Evolutionary conservation across 148 eudicot genomes (phyloP).

Genomic region (Suaeda aralocaspica): DNA sequence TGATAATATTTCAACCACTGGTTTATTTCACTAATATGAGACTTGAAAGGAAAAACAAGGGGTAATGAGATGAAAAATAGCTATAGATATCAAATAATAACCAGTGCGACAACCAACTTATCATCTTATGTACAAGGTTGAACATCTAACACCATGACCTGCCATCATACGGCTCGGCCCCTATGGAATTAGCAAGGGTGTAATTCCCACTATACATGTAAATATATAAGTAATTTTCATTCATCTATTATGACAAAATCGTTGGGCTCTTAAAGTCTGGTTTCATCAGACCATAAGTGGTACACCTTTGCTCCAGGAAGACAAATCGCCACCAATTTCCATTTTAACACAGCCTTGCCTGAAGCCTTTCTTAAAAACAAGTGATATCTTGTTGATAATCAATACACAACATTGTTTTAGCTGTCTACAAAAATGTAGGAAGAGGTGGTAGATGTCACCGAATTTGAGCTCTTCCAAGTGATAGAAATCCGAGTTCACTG

Average conservation of each 20-base stretch:
- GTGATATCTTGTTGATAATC: conserved; percentile 1
- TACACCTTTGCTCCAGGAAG: conserved; percentile 13
- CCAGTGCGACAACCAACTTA: neutral
- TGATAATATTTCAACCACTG: no score
- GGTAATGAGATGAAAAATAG: neutral
- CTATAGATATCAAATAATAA: conserved; percentile 4
- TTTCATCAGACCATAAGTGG: conserved; percentile 2
- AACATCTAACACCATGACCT: neutral
- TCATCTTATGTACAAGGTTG: conserved; percentile 11
- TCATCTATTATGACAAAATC: conserved; percentile 12
- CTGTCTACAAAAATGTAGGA: neutral
- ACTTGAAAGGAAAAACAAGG: no score
- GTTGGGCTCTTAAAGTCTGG: neutral
- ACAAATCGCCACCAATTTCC: neutral
- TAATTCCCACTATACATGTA: conserved; percentile 30
- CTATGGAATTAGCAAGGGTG: conserved; percentile 22
- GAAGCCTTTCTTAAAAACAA: neutral
- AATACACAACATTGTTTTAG: neutral
- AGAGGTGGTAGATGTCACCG: conserved; percentile 37
- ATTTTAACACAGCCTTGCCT: neutral
- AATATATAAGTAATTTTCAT: conserved; percentile 17
- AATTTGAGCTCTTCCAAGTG: conserved; percentile 74
- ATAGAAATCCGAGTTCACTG: conserved; percentile 66
- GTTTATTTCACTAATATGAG: no score
- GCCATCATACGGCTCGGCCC: neutral